Conservation (phyloP, 192 early-diverging fungal genomes). For the Linnemannia zychae region DNA sequence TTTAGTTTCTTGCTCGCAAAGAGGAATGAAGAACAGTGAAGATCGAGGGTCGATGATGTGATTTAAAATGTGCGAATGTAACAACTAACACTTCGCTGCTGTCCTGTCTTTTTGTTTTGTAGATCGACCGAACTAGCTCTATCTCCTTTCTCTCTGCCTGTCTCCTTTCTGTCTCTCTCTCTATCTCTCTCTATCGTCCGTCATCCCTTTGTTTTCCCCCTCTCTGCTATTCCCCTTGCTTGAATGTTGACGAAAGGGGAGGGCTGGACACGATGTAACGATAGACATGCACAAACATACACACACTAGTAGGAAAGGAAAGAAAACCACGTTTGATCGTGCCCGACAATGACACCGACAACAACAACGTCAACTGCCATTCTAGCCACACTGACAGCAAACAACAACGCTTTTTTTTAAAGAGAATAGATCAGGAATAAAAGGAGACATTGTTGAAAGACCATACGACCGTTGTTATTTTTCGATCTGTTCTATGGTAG, state of each 20-base stretch:
- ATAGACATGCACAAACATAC: not conserved
- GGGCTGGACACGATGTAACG: not conserved
- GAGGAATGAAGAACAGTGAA: too few relatives aligned
- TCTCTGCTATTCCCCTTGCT: not conserved
- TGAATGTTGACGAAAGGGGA: not conserved
- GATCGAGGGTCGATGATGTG: not conserved
- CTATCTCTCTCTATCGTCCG: not conserved
- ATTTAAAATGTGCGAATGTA: too few relatives aligned
- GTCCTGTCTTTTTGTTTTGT: not conserved
- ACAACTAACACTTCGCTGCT: not conserved
- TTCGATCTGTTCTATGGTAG: too few relatives aligned
- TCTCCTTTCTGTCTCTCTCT: not conserved
- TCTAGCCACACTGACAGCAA: not conserved
- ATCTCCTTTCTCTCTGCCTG: not conserved
- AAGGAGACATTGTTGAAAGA: not conserved
- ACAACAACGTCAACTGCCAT: not conserved
- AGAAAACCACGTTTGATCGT: not conserved
- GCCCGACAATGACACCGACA: not conserved
- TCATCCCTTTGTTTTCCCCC: constrained; percentile 1
- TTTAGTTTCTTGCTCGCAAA: too few relatives aligned
- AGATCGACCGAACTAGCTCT: constrained; percentile 2
- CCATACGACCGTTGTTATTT: too few relatives aligned
- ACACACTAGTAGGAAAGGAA: too few relatives aligned
- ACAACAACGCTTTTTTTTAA: not conserved
- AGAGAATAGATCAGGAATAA: not conserved